Conservation (phyloP, 768 basidiomycete species). For the Baorangia bicolor region DNA sequence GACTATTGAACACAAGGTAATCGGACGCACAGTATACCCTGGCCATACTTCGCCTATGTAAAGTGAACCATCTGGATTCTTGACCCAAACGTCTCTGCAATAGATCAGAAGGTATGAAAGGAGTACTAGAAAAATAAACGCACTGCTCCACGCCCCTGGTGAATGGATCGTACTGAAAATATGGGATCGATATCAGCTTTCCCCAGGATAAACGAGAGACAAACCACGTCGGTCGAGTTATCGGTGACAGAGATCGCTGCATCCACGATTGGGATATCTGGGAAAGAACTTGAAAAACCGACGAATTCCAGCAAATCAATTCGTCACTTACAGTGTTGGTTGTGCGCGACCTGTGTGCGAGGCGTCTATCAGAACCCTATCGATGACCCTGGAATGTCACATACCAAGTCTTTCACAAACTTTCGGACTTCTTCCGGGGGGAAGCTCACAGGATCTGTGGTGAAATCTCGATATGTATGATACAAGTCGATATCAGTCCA, state of each 20-base stretch:
- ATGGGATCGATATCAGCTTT: background rate
- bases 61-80: conserved; percentile 67
- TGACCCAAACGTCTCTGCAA: conserved; percentile 63
- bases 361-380: background rate
- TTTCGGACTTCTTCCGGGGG: conserved; percentile 48
- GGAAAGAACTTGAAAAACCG: background rate
- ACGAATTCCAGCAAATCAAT: background rate
- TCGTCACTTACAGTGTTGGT: conserved; percentile 22
- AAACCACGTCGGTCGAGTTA: conserved; percentile 60
- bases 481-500: conserved; percentile 78
- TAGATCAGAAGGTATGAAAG: background rate
- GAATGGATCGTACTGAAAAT: conserved; percentile 63
- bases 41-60: conserved; percentile 79
- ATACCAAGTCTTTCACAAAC: conserved; percentile 55
- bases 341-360: conserved; percentile 12
- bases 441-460: conserved; percentile 62
- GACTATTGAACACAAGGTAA: background rate
- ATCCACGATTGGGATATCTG: conserved; percentile 70
- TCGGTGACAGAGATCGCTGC: conserved; percentile 54
- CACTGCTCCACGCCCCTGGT: conserved; percentile 58
- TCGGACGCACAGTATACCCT: conserved; percentile 58
- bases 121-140: conserved; percentile 7
- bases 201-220: conserved; percentile 19
- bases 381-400: conserved; percentile 15
- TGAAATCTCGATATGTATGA: conserved; percentile 68